These are phyloP conservation scores for Boletus subparvulus DNA, from an alignment of 768 basidiomycete species.

Conservation along the genomic window DNA sequence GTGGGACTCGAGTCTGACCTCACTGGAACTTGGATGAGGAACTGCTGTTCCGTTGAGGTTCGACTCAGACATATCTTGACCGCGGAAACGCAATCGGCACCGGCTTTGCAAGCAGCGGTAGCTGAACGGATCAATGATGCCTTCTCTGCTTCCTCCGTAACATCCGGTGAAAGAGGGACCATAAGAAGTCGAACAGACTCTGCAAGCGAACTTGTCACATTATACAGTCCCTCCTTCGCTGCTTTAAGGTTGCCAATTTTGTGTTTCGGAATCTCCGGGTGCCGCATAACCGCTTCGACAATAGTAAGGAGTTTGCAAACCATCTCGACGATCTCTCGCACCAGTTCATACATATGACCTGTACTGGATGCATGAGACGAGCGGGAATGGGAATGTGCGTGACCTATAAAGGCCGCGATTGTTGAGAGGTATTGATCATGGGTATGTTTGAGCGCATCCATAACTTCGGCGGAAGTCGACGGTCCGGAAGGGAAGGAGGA, in stretches of 20 bases:
- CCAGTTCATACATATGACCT: constrained; percentile 91
- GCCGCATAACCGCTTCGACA: constrained; percentile 83
- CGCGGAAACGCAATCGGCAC: constrained; percentile 83
- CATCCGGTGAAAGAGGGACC: constrained; percentile 39
- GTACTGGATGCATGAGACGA: constrained; percentile 90
- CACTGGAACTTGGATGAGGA: constrained; percentile 62
- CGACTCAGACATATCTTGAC: constrained; percentile 80
- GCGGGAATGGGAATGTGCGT: constrained; percentile 90
- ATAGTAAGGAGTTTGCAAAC: constrained; percentile 89
- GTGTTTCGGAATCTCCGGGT: constrained; percentile 64
- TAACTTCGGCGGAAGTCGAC: constrained; percentile 62
- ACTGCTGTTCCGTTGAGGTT: constrained; percentile 57
- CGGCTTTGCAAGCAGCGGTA: constrained; percentile 82
- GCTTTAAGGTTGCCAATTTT: constrained; percentile 64
- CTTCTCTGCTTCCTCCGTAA: constrained; percentile 83
- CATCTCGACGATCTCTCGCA: constrained; percentile 91
- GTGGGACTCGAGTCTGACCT: constrained; percentile 44
- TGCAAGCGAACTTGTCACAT: constrained; percentile 81
- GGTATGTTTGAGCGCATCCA: constrained; percentile 75
- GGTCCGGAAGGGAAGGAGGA: constrained; percentile 71
- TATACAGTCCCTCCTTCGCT: constrained; percentile 81
- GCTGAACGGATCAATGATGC: constrained; percentile 76
- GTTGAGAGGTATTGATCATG: constrained; percentile 92
- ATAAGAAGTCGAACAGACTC: constrained; percentile 84
- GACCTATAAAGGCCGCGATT: constrained; percentile 96